phyloP scores from a whole-genome alignment of 306 rosid genomes.

The Vigna angularis region DNA sequence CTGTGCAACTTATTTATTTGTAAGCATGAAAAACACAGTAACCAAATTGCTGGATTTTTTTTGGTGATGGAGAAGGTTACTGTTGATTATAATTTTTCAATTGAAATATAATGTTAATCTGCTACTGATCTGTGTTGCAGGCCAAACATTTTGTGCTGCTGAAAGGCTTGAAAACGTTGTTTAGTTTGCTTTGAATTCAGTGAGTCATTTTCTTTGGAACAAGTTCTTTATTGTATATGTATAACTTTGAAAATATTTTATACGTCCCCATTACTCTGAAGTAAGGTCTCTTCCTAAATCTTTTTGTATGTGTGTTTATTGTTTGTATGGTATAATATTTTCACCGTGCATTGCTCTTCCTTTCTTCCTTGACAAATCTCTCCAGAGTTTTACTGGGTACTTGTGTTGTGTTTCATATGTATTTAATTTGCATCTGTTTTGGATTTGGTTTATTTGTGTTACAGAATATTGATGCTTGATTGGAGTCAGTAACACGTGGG shows the following conservation, averaged over 20 bases:
- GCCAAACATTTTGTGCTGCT: not conserved
- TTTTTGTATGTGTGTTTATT: constrained; percentile 29
- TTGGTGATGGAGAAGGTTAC: constrained; percentile 29
- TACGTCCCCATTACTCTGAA: not conserved
- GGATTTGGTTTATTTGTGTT: constrained; percentile 24
- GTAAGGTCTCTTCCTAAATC: constrained; percentile 2
- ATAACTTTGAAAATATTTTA: not conserved
- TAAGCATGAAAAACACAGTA: not conserved
- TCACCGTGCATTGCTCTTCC: constrained; percentile 1
- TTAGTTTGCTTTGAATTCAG: constrained; percentile 1
- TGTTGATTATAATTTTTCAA: constrained; percentile 4
- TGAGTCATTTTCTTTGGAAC: not conserved
- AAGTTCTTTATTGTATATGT: constrained; percentile 26
- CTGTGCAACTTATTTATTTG: constrained; percentile 22
- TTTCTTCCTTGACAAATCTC: not conserved
- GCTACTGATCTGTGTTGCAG: not conserved
- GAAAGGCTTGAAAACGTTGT: constrained; percentile 36
- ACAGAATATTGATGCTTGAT: not conserved
- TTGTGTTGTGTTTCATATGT: constrained; percentile 10
- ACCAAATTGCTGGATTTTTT: constrained; percentile 32
- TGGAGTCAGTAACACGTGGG: not conserved
- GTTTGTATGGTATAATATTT: constrained; percentile 25
- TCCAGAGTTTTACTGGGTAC: constrained; percentile 3
- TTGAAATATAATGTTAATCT: constrained; percentile 13
- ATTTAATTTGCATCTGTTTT: not conserved